These are phyloP conservation scores for Noccaea bulbosa DNA, from an alignment of 345 rosid species.

Conservation along the genomic window DNA sequence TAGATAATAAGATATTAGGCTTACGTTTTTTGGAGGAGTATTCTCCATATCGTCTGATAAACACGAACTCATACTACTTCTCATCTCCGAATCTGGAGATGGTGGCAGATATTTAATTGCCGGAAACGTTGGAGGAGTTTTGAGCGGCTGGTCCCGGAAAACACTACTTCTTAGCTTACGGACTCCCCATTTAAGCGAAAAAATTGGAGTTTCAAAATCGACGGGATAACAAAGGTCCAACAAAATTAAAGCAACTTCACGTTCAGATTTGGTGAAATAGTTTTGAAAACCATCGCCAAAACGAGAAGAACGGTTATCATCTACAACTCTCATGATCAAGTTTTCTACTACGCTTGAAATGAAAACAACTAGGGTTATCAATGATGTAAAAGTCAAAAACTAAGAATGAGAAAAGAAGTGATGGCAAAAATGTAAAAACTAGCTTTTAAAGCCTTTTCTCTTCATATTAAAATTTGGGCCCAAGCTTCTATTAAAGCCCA, in stretches of 20 bases:
- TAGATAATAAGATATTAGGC: too few species aligned
- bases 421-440: not conserved
- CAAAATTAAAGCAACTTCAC: not conserved
- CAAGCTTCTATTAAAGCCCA: too few species aligned
- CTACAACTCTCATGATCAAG: not conserved
- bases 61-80: not conserved
- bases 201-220: not conserved
- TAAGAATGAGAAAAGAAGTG: not conserved
- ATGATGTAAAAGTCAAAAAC: not conserved
- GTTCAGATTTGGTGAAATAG: not conserved
- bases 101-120: not conserved
- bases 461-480: too few species aligned
- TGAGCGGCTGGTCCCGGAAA: not conserved
- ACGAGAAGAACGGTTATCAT: not conserved
- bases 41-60: not conserved
- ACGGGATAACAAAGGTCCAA: not conserved
- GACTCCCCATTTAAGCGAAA: not conserved
- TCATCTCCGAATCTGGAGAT: not conserved
- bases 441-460: too few species aligned
- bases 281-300: not conserved
- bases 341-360: not conserved
- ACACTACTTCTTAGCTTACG: not conserved
- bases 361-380: not conserved
- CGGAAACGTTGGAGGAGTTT: not conserved
- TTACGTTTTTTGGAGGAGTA: not conserved